Base-by-base conservation (phyloP, 2,329 filamentous ascomycete species). In the Zymoseptoria ardabiliae region DNA sequence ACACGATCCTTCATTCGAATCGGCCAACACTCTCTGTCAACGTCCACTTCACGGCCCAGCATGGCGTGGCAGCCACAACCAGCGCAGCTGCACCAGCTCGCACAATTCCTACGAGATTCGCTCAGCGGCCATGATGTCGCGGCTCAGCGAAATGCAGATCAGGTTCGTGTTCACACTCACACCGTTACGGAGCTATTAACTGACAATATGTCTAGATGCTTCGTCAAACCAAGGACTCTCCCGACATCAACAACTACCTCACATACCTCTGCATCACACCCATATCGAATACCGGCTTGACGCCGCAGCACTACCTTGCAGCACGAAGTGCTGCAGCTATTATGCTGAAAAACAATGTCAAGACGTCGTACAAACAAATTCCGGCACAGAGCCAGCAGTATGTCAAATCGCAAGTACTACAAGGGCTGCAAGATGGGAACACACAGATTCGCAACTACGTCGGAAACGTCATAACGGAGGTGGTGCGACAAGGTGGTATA, bases 201-300 rank as follows among this genome's bases (percentile, higher is more conserved):
- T 53, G 50, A 53, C 50, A 23, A 17, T 6, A 10, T 53, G n/a
- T n/a, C 6, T 50, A 97, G 94, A 95, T 97, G 90, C 89, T 99
- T 69, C 82, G 85, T 66, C 89, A 96, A 78, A 94, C 93, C 62
- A 95, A 90, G 73, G 78, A 81, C 56, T 94, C 90, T 10, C 92
- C 92, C 54, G 93, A 97, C 74, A 90, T 97, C 79, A 93, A 95
- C 79, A 97, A 97, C 77, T 99, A 99, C 75, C 86, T 99, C 51
- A 89, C 90, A 67, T 97, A 89, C 75, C 84, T 99, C 63, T 90
- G 96, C 75, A 90, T 89, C 61, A 91, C 84, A 68, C 74, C 84
- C 58, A 64, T 78, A 77, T 57, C 84, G 88, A 53, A 75, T 79
- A 64, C 61, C 58, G 85, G 80, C 63, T 78, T 89, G 71, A 78